Evolutionary conservation across 1,284 basidiomycete species (phyloP).

Genomic region (Lentinula novae-zelandiae): DNA sequence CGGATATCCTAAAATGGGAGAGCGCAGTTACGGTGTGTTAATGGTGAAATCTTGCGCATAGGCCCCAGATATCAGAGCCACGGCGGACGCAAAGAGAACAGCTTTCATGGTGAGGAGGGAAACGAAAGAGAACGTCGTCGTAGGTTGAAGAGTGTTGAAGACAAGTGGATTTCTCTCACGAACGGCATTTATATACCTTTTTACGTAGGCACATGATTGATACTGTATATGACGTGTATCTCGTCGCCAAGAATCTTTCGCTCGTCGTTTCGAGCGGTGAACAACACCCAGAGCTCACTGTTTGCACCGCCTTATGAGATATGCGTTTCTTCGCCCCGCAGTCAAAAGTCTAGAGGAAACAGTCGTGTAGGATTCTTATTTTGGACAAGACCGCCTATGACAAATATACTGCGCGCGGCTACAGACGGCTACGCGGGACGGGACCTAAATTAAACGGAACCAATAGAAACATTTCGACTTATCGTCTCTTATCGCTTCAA

Average conservation of each 20-base stretch:
- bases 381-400: too few species aligned
- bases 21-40: conserved; percentile 56
- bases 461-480: neutral
- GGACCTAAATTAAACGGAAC: neutral
- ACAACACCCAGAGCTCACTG: neutral
- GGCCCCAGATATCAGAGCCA: conserved; percentile 35
- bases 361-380: neutral
- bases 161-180: neutral
- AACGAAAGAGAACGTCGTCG: conserved; percentile 17
- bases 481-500: neutral
- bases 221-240: neutral
- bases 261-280: neutral
- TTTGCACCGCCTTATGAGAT: neutral
- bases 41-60: conserved; percentile 45
- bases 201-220: neutral
- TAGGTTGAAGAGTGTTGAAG: conserved; percentile 20
- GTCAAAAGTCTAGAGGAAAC: neutral
- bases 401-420: neutral
- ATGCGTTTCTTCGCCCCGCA: neutral
- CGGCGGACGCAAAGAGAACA: conserved; percentile 30
- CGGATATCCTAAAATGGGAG: neutral
- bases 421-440: too few species aligned
- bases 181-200: neutral
- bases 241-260: neutral
- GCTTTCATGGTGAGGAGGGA: conserved; percentile 42